Evolutionary conservation across 2,329 filamentous ascomycete genomes (phyloP).

Genomic region (Arthrobotrys pseudoclavata): DNA sequence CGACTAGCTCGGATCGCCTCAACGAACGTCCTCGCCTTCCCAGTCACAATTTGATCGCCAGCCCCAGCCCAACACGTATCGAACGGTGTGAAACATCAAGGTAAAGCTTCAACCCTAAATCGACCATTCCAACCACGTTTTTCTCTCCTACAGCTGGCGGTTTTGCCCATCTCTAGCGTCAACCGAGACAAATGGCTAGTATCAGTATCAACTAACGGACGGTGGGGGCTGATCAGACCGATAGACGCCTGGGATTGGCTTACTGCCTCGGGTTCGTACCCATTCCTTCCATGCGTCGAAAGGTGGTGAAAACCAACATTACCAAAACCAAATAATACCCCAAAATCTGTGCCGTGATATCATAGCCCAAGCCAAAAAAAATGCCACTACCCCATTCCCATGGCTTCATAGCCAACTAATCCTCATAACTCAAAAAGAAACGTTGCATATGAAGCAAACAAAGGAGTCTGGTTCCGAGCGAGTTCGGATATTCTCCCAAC

Average conservation of each 20-base stretch:
- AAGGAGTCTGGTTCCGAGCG: constrained; percentile 12
- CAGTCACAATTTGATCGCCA: constrained; percentile 44
- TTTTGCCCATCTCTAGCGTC: constrained; percentile 25
- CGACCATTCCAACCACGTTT: constrained; percentile 54
- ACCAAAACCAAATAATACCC: constrained; percentile 19
- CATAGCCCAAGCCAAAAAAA: constrained; percentile 26
- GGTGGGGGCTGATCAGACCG: constrained; percentile 34
- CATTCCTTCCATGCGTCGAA: constrained; percentile 25
- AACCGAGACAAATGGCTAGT: constrained; percentile 10
- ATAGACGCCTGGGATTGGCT: constrained; percentile 21
- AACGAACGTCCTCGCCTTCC: constrained; percentile 34
- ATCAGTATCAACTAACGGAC: neutral
- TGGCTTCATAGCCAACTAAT: constrained; percentile 26
- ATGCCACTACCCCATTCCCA: constrained; percentile 32
- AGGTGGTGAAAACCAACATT: constrained; percentile 18
- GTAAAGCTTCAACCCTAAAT: constrained; percentile 38
- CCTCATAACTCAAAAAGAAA: constrained; percentile 6
- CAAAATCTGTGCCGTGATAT: constrained; percentile 54
- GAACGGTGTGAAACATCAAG: constrained; percentile 37
- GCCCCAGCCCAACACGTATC: constrained; percentile 30
- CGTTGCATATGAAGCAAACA: constrained; percentile 27
- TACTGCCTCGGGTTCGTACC: constrained; percentile 33
- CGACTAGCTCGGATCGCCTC: constrained; percentile 40
- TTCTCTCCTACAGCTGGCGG: constrained; percentile 18
- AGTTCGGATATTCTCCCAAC: constrained; percentile 16